These are phyloP conservation scores for Mycosphaerella arachidis DNA, from an alignment of 2,329 filamentous ascomycete species.

Conservation along the genomic window DNA sequence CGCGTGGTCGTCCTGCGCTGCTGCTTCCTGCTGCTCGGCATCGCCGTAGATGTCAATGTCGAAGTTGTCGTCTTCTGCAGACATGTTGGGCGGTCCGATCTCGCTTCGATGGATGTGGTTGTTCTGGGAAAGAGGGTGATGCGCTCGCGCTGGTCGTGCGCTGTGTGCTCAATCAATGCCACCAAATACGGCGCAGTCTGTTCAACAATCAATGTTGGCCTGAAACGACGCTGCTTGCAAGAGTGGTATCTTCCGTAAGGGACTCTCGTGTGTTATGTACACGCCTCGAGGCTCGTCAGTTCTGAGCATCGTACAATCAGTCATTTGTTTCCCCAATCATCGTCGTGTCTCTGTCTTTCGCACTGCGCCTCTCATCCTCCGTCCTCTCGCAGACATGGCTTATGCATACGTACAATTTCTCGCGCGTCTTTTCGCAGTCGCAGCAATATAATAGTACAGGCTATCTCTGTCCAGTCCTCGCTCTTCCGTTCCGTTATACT, in stretches of 20 bases:
- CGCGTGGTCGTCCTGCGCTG: constrained; percentile 28
- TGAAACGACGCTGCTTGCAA: neutral
- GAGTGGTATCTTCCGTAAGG: constrained; percentile 6
- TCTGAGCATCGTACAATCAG: constrained; percentile 24
- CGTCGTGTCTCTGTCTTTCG: constrained; percentile 1
- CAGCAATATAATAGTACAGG: constrained; percentile 7
- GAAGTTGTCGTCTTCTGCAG: constrained; percentile 63
- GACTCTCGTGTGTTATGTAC: constrained; percentile 21
- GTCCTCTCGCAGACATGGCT: constrained; percentile 15
- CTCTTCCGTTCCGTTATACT: neutral
- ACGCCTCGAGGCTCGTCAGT: constrained; percentile 16
- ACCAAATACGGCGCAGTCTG: neutral
- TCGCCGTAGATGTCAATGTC: constrained; percentile 68
- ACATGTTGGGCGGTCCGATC: constrained; percentile 24
- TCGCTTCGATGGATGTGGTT: constrained; percentile 4
- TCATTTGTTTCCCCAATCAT: constrained; percentile 13
- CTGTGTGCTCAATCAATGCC: neutral
- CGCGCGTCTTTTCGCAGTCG: neutral
- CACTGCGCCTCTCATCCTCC: constrained; percentile 2
- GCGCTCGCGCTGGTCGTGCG: neutral
- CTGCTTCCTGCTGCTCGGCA: constrained; percentile 38
- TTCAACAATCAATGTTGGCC: neutral
- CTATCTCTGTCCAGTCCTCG: neutral
- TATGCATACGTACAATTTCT: constrained; percentile 25
- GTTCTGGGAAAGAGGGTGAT: neutral